Evolutionary conservation across 2,329 filamentous ascomycete genomes (phyloP).

Genomic region (Aschersonia sp.): DNA sequence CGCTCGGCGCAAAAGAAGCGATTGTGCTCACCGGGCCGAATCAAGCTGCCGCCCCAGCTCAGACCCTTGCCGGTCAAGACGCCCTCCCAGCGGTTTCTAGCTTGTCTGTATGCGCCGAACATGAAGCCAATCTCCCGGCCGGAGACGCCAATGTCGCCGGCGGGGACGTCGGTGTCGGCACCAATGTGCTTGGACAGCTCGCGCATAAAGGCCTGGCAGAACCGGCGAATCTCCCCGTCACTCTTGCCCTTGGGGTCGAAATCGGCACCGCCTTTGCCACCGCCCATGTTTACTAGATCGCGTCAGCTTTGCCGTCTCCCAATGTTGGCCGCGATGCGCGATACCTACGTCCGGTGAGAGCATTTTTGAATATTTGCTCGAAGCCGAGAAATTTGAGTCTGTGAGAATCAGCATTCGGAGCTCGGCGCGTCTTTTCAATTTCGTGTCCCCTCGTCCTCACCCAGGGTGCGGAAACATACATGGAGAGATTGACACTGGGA

Average conservation of each 20-base stretch:
- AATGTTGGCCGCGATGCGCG: not conserved
- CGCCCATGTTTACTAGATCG: conserved; percentile 54
- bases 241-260: conserved; percentile 99
- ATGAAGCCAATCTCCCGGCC: conserved; percentile 87
- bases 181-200: conserved; percentile 94
- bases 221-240: conserved; percentile 92
- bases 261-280: conserved; percentile 94
- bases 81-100: conserved; percentile 86
- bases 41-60: conserved; percentile 83
- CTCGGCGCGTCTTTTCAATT: not conserved
- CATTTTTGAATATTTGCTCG: conserved; percentile 99
- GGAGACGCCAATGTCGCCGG: conserved; percentile 90
- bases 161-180: conserved; percentile 88
- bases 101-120: conserved; percentile 85
- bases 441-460: not conserved
- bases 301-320: not conserved
- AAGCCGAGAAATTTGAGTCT: conserved; percentile 93
- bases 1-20: not conserved
- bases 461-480: conserved; percentile 21
- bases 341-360: conserved; percentile 73
- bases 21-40: conserved; percentile 48
- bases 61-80: conserved; percentile 92
- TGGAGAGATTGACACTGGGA: conserved; percentile 66
- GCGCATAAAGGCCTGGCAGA: conserved; percentile 93
- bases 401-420: conserved; percentile 10